These are phyloP conservation scores for Arthrinium phaeospermum DNA, from an alignment of 2,329 filamentous ascomycete genomes.

Conservation along the genomic window DNA sequence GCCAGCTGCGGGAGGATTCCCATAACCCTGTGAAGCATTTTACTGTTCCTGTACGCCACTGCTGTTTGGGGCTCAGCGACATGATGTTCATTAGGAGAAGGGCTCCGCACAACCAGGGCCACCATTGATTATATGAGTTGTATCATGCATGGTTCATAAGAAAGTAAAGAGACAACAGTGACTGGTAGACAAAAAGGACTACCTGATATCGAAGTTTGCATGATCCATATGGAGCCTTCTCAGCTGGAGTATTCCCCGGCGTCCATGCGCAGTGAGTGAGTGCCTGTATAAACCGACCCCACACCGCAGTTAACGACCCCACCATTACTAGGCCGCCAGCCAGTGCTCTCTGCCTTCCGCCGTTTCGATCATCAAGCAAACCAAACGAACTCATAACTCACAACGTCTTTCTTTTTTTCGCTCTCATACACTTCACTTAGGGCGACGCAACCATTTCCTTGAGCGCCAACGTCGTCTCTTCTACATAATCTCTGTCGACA, in stretches of 20 bases:
- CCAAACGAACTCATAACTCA: background rate
- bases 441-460: conserved; percentile 16
- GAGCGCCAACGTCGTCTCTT: background rate
- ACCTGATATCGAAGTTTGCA: background rate
- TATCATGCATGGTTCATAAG: background rate
- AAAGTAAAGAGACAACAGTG: background rate
- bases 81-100: background rate
- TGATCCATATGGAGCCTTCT: background rate
- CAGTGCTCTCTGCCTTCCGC: background rate
- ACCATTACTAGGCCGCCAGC: conserved; percentile 7
- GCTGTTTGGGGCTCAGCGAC: background rate
- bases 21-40: background rate
- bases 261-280: background rate
- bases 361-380: conserved; percentile 10
- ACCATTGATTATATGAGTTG: no score
- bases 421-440: background rate
- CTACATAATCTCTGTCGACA: background rate
- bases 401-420: background rate
- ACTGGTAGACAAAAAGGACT: background rate
- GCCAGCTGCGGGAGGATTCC: background rate
- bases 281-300: background rate
- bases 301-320: conserved; percentile 2
- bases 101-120: background rate
- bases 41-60: background rate
- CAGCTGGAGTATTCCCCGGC: background rate